Evolutionary conservation across 23 red algal species (phyloP).

Genomic region (Gracilaria caudata): DNA sequence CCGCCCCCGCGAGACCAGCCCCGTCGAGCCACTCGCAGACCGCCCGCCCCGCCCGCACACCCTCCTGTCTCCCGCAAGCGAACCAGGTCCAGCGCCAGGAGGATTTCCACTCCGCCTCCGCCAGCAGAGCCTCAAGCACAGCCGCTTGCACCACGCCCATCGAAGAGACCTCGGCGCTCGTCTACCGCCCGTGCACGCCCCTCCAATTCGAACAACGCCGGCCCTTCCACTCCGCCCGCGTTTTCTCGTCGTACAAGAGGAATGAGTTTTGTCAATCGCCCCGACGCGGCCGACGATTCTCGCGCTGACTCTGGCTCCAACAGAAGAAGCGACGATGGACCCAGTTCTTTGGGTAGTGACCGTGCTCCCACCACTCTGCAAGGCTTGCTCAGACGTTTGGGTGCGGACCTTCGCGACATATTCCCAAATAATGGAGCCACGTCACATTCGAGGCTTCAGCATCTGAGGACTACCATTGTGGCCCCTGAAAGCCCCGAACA

Average conservation of each 20-base stretch:
- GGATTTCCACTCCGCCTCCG: constrained; percentile 1
- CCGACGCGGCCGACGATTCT: constrained; percentile 30
- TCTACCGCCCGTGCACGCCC: constrained; percentile 21
- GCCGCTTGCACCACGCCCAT: not conserved
- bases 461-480: constrained; percentile 54
- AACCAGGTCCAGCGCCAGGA: constrained; percentile 24
- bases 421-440: constrained; percentile 60
- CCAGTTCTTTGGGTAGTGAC: constrained; percentile 34
- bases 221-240: constrained; percentile 16
- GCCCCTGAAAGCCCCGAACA: constrained; percentile 45
- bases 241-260: constrained; percentile 37
- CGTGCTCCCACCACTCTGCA: constrained; percentile 51
- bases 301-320: constrained; percentile 31
- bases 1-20: not conserved
- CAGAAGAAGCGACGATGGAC: constrained; percentile 33
- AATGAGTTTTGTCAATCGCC: constrained; percentile 32
- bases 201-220: constrained; percentile 2
- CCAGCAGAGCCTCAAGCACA: not conserved
- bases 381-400: constrained; percentile 58
- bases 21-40: constrained; percentile 5
- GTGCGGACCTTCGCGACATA: constrained; percentile 80
- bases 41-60: not conserved
- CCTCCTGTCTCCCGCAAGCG: constrained; percentile 10
- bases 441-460: constrained; percentile 63
- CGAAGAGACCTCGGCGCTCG: constrained; percentile 23